Conservation (phyloP, 176 grass and related monocot species). For the Hsuehochloa calcarea region DNA sequence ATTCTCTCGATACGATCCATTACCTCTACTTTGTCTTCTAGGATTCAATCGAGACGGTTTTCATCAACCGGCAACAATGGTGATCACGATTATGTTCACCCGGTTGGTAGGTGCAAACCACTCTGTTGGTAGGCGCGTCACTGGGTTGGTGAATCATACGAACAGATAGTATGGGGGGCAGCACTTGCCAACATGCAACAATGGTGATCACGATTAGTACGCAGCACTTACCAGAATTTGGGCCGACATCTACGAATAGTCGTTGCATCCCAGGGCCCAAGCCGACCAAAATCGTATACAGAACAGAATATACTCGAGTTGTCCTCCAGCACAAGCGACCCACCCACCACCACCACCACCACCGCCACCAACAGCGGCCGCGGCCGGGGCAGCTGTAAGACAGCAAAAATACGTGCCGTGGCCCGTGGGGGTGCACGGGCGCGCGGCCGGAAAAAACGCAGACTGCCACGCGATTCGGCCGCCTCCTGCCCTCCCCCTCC, state of each 20-base stretch:
- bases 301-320: background rate
- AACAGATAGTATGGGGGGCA: background rate
- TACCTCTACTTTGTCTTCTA: background rate
- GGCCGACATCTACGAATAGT: background rate
- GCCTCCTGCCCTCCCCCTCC: background rate
- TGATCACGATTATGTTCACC: background rate
- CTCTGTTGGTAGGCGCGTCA: too few species aligned
- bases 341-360: background rate
- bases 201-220: too few species aligned
- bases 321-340: constrained; percentile 17
- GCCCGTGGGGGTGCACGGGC: background rate
- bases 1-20: background rate
- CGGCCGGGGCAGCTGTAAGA: background rate
- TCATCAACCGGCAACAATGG: background rate
- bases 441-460: constrained; percentile 27
- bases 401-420: background rate
- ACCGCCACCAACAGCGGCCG: background rate
- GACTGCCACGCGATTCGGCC: constrained; percentile 14
- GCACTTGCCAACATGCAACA: too few species aligned
- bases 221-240: background rate
- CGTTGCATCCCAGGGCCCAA: background rate
- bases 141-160: background rate
- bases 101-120: background rate
- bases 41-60: background rate
- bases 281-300: background rate